A percentile compares a stretch with the other conserved stretches of the same genome.
Evolutionary conservation across 2,329 filamentous ascomycete species (phyloP).

Genomic region (Hymenoscyphus infarciens): DNA sequence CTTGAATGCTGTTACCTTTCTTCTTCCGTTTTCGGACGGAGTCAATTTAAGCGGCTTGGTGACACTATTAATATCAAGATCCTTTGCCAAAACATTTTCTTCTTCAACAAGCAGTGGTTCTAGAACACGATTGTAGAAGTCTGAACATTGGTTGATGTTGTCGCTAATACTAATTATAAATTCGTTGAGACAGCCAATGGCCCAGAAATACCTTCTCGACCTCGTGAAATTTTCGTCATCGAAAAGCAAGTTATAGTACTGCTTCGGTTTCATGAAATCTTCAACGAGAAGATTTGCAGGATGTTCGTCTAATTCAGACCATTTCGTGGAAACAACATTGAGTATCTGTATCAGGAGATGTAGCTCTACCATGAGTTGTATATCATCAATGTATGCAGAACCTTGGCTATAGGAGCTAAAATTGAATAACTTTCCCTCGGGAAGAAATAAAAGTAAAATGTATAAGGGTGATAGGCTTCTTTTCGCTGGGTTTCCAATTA

Average conservation of each 20-base stretch:
- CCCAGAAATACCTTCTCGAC: conserved; percentile 14
- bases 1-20: neutral
- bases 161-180: conserved; percentile 4
- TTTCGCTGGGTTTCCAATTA: neutral
- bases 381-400: neutral
- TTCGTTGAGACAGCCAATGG: conserved; percentile 10
- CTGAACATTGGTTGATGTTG: neutral
- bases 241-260: conserved; percentile 3
- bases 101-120: too few species aligned
- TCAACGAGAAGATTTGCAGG: neutral
- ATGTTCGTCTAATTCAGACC: neutral
- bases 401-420: neutral
- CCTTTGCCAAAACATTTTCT: too few species aligned
- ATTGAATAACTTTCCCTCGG: neutral
- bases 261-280: conserved; percentile 5
- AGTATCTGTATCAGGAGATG: neutral
- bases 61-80: too few species aligned
- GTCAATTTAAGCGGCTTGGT: neutral
- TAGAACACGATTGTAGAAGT: neutral
- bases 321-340: neutral
- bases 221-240: conserved; percentile 13
- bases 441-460: neutral
- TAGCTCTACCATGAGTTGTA: neutral
- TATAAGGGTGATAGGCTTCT: neutral
- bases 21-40: neutral